Percentiles rank a stretch among this genome's conserved stretches.
Evolutionary conservation across 441 rosid genomes (phyloP).

Genomic region (Eugenia klotzschiana): DNA sequence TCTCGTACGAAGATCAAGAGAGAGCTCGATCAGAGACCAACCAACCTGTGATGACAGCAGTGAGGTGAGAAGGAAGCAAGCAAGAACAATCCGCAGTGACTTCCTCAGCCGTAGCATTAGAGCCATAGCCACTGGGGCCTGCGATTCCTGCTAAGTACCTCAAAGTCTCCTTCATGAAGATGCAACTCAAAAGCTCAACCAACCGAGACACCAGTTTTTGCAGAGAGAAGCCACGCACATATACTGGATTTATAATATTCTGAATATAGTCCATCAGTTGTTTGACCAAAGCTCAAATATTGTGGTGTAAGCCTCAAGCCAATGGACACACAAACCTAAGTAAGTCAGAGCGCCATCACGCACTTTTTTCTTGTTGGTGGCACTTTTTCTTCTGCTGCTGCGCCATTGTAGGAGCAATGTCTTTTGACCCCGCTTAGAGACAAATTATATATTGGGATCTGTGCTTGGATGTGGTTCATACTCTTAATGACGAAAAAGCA

Average conservation of each 20-base stretch:
- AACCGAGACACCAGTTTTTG: slow-evolving; percentile 9
- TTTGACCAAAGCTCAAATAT: not conserved
- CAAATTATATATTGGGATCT: not conserved
- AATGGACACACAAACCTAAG: not conserved
- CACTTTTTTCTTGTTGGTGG: not conserved
- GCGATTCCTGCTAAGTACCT: slow-evolving; percentile 73
- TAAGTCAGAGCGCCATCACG: not conserved
- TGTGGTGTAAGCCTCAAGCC: not conserved
- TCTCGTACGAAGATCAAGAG: not conserved
- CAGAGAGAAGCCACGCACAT: slow-evolving; percentile 1
- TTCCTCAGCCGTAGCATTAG: slow-evolving; percentile 77
- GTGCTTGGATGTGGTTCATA: too few relatives aligned
- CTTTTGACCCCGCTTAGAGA: not conserved
- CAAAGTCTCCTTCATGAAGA: slow-evolving; percentile 56
- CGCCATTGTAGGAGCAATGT: not conserved
- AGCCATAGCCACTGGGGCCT: slow-evolving; percentile 90
- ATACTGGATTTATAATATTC: slow-evolving; percentile 7
- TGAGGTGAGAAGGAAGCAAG: slow-evolving; percentile 21
- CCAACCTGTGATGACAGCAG: slow-evolving; percentile 85
- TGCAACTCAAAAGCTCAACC: slow-evolving; percentile 6
- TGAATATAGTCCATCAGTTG: slow-evolving; percentile 2
- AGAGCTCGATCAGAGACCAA: not conserved
- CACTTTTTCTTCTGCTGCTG: not conserved
- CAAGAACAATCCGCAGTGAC: slow-evolving; percentile 27
- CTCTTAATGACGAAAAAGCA: too few relatives aligned